Evolutionary conservation across 495 filamentous ascomycete genomes (phyloP), one percentile per base, ranked within the genome.

Genomic region (Hypoxylon fuscum): DNA sequence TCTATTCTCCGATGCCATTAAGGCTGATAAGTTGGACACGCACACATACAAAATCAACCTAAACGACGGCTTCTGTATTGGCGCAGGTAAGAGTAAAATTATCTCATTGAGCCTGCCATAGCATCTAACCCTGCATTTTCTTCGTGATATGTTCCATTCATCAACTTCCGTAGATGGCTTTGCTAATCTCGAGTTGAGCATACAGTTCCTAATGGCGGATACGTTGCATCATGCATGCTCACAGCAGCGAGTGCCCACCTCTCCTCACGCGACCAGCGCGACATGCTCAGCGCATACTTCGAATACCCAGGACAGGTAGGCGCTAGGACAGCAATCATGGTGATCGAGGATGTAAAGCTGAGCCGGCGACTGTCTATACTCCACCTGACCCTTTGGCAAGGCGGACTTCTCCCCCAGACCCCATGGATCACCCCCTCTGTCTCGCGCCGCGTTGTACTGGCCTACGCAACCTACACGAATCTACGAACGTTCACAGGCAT

Each of bases 161-260:
- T 27, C 25, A 8, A 4, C 4, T 25, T 14, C 14, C 27, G 8
- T 5, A n/a, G 1, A 25, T 15, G 12, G 1, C 17, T 42, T 1
- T 23, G 3, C 35, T 44, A 12, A 29, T 11, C 1, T 12, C 6
- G 6, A 34, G n/a, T 11, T 14, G 46, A 37, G 12, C n/a, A 25
- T 31, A 18, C 67, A 91, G 92, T 96, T 4, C 91, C 91, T 15
- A 90, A 96, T 66, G 92, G 91, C 55, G 92, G 92, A 42, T 94
- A 89, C 66, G 86, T 89, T 9, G 87, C 87, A 15, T 78, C 87
- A 9, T 70, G 68, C 45, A 62, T 96, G 56, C 81, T 91, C 64
- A 73, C 76, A 12, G 82, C 88, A 17, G 85, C 86, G 6, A 70
- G 72, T 2, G 77, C 74, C 11, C 89, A 94, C 72, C 85, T 91